phyloP scores from a whole-genome alignment of 1,284 basidiomycete genomes.

The Austroboletus niveus region DNA sequence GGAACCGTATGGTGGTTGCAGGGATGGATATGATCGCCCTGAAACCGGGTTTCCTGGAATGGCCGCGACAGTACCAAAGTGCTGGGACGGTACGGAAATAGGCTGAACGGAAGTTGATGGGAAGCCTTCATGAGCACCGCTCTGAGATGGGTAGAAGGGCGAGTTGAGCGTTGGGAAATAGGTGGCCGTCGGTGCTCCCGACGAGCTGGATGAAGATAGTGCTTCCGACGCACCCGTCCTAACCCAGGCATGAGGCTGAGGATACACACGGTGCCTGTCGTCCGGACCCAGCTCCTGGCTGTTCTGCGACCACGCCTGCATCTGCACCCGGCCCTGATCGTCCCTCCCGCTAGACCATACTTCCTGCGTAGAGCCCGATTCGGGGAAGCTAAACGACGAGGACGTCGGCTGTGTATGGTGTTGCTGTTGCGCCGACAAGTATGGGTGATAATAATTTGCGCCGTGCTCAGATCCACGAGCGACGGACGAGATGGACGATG shows the following conservation, averaged over 20 bases:
- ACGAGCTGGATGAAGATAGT: conserved; percentile 20
- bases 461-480: conserved; percentile 27
- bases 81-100: conserved; percentile 30
- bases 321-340: conserved; percentile 21
- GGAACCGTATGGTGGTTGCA: conserved; percentile 27
- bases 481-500: conserved; percentile 24
- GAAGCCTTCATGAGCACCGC: conserved; percentile 22
- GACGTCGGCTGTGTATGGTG: conserved; percentile 20
- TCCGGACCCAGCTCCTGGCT: conserved; percentile 24
- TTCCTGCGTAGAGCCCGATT: conserved; percentile 18
- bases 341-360: conserved; percentile 25
- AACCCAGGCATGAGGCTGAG: conserved; percentile 28
- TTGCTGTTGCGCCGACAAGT: conserved; percentile 25
- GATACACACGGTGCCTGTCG: conserved; percentile 32
- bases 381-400: conserved; percentile 22
- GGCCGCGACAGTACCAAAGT: conserved; percentile 17
- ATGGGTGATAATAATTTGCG: conserved; percentile 27
- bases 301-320: conserved; percentile 28
- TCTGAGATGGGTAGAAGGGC: conserved; percentile 44
- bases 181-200: conserved; percentile 18
- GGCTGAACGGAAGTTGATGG: conserved; percentile 30
- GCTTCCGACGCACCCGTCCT: conserved; percentile 19
- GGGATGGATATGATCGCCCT: conserved; percentile 26
- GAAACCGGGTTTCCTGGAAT: conserved; percentile 20
- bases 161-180: conserved; percentile 41